These are phyloP conservation scores for Tuber borchii DNA, from an alignment of 495 filamentous ascomycete genomes.

Conservation along the genomic window DNA sequence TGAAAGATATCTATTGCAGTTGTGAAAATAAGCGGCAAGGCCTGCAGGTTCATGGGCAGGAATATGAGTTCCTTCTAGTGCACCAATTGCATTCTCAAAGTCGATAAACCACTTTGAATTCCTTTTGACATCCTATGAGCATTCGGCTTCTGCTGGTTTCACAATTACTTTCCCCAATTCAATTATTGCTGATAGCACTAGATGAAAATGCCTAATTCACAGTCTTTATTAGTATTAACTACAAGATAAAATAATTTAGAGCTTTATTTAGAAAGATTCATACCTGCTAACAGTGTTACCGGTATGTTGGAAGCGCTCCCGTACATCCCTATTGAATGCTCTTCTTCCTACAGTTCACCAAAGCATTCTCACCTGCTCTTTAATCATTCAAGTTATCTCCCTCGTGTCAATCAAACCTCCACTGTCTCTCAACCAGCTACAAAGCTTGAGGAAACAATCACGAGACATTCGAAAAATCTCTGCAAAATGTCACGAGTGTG, in stretches of 20 bases:
- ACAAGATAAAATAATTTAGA: background rate
- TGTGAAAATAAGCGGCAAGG: accelerated
- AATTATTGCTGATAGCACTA: background rate
- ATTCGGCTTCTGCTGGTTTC: background rate
- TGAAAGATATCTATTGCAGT: background rate
- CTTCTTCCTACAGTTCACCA: background rate
- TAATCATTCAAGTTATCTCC: background rate
- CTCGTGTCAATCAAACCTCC: background rate
- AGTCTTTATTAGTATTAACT: too few species aligned
- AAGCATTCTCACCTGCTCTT: background rate
- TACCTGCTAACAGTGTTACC: background rate
- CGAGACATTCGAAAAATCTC: background rate
- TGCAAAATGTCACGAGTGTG: background rate
- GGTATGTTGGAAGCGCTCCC: background rate
- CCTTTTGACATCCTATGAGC: background rate
- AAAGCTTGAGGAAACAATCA: background rate
- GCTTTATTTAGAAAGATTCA: background rate
- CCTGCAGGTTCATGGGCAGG: background rate
- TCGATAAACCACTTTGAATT: background rate
- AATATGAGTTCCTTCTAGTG: background rate
- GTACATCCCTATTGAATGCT: background rate
- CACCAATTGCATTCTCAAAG: background rate
- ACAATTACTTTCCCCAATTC: background rate
- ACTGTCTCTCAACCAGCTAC: background rate
- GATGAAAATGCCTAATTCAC: background rate